Conservation (phyloP, 441 rosid genomes). For the Croton setiger region DNA sequence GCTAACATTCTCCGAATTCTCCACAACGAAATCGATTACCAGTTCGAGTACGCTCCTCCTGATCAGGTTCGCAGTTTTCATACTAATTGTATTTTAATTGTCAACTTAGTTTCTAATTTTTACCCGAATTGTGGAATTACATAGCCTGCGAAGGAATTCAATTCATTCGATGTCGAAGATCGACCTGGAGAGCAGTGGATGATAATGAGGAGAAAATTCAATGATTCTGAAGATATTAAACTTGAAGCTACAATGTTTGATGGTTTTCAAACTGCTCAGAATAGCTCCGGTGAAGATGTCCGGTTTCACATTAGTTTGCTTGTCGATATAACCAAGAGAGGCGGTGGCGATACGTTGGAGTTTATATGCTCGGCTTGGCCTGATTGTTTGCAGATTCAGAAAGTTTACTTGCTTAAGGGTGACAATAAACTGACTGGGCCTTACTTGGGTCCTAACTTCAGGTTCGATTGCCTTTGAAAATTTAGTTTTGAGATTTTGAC, state of each 20-base stretch:
- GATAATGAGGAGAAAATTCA: slow-evolving; percentile 41
- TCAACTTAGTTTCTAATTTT: background rate
- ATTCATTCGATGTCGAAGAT: slow-evolving; percentile 55
- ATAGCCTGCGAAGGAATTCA: slow-evolving; percentile 49
- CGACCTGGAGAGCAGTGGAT: slow-evolving; percentile 52
- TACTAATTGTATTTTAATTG: background rate
- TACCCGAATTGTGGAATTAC: background rate
- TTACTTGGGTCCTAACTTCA: slow-evolving; percentile 58
- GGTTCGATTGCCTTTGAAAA: slow-evolving; percentile 24
- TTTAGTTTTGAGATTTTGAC: no score
- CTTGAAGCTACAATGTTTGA: slow-evolving; percentile 72
- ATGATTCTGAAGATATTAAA: slow-evolving; percentile 43
- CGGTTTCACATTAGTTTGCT: slow-evolving; percentile 56
- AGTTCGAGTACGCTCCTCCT: slow-evolving; percentile 56
- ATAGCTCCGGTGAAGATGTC: slow-evolving; percentile 38
- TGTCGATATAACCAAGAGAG: slow-evolving; percentile 47
- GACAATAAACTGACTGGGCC: slow-evolving; percentile 34
- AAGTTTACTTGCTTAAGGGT: slow-evolving; percentile 39
- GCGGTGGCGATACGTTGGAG: slow-evolving; percentile 37
- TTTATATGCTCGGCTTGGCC: slow-evolving; percentile 77
- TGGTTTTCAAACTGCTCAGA: slow-evolving; percentile 41
- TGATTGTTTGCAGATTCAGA: slow-evolving; percentile 52
- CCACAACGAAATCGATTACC: slow-evolving; percentile 50
- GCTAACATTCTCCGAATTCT: slow-evolving; percentile 65
- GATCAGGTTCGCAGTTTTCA: slow-evolving; percentile 31